Percentiles rank a stretch among this genome's conserved stretches.
Evolutionary conservation across 2,329 filamentous ascomycete genomes (phyloP).

Genomic region (Graphilbum fragrans): DNA sequence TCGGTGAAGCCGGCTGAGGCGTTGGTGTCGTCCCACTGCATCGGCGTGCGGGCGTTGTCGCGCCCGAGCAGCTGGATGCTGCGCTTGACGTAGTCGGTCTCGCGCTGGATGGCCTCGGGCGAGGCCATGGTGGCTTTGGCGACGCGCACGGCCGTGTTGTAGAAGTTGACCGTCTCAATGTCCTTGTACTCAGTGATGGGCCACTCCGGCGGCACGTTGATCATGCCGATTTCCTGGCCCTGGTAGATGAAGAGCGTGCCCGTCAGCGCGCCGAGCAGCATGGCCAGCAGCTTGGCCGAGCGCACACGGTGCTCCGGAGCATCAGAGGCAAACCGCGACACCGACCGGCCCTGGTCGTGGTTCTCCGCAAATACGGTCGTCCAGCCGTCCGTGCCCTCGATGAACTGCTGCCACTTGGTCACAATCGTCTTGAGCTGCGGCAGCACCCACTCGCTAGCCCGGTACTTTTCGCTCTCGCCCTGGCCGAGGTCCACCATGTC

Average conservation of each 20-base stretch:
- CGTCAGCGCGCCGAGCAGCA: conserved; percentile 32
- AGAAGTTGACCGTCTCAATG: conserved; percentile 37
- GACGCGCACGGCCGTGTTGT: conserved; percentile 16
- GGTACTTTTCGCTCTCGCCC: conserved; percentile 33
- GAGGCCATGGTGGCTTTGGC: conserved; percentile 11
- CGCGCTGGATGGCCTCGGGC: conserved; percentile 25
- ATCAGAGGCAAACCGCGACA: conserved; percentile 39
- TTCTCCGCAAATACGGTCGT: conserved; percentile 52
- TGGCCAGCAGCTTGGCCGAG: conserved; percentile 40
- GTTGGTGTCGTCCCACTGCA: conserved; percentile 46
- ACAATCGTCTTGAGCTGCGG: conserved; percentile 29
- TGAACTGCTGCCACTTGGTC: conserved; percentile 36
- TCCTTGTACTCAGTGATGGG: conserved; percentile 33
- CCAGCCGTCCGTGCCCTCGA: conserved; percentile 41
- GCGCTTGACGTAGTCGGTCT: conserved; percentile 31
- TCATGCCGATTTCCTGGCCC: conserved; percentile 49
- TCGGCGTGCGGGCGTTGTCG: conserved; percentile 55
- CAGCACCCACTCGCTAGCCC: conserved; percentile 36
- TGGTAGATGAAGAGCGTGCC: conserved; percentile 49
- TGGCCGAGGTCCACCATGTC: conserved; percentile 50
- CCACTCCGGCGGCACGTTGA: conserved; percentile 38
- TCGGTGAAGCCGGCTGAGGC: conserved; percentile 50
- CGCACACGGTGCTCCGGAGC: conserved; percentile 25
- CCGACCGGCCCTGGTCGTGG: conserved; percentile 46
- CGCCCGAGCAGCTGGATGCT: conserved; percentile 47